A percentile compares a stretch with the other conserved stretches of the same genome.
Conservation (phyloP, 139 green algal species). For the Chara braunii region DNA sequence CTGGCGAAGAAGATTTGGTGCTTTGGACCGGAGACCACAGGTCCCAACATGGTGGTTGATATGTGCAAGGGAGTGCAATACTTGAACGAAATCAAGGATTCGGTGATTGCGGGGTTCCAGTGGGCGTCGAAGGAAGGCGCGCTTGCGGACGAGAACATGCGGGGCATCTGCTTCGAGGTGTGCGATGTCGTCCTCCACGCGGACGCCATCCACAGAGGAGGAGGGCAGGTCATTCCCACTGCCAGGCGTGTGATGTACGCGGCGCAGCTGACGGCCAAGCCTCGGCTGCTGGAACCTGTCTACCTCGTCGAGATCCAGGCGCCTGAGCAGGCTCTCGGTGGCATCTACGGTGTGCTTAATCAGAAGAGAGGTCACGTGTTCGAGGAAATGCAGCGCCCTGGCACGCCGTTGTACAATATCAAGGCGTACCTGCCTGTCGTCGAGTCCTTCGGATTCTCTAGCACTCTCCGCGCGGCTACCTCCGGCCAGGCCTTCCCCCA, state of each 20-base stretch:
- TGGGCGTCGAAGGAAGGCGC: constrained; percentile 97
- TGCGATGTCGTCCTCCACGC: constrained; percentile 93
- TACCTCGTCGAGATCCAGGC: constrained; percentile 99
- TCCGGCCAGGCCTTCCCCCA: constrained; percentile 96
- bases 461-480: constrained; percentile 84
- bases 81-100: constrained; percentile 99
- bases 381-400: constrained; percentile 92
- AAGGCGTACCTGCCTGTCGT: constrained; percentile 97
- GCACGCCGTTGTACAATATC: constrained; percentile 99
- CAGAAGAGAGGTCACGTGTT: constrained; percentile 98
- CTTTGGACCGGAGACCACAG: constrained; percentile 96
- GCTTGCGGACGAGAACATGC: constrained; percentile 99
- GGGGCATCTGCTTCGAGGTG: constrained; percentile 88
- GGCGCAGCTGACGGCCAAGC: constrained; percentile 76
- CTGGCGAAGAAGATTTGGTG: constrained; percentile 99
- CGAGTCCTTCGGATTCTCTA: constrained; percentile 98
- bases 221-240: constrained; percentile 98
- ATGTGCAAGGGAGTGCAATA: constrained; percentile 99
- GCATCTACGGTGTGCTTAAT: constrained; percentile 94
- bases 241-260: constrained; percentile 89
- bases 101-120: constrained; percentile 89
- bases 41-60: constrained; percentile 94
- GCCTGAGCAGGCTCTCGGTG: constrained; percentile 84
- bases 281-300: constrained; percentile 87
- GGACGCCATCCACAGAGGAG: constrained; percentile 96